Base-by-base conservation (phyloP, 2,329 filamentous ascomycete species). In the Calonectria multiphialidica region DNA sequence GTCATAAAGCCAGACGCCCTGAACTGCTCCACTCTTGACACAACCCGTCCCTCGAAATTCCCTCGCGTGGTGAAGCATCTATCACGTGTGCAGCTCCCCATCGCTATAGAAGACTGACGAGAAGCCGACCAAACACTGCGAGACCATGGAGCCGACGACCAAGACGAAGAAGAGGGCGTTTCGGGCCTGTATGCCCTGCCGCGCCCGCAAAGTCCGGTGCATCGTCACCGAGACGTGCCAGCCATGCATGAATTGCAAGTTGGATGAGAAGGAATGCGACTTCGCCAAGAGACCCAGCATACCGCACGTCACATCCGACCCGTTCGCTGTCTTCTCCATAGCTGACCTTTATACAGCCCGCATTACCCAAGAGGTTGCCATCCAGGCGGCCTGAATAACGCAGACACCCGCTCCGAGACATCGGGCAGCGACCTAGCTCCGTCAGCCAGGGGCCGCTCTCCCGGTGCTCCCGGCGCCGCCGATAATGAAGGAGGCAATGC, bases 221-320 rank as follows among this genome's bases (percentile, higher is more conserved):
- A 79, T 79, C 28, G 75, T 79, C n/a, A 76, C 75, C 18, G 69
- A 68, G 35, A 65, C 75, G 1, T 62, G 72, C 16, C 65, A 66
- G 18, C 77, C 77, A 10, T 79, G 77, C 70, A 74, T 79, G 75
- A 79, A 79, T 21, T 79, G 77, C 59, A 75, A 74, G 57, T 70
- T 78, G 15, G 76, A 76, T 44, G 76, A 73, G n/a, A 79, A 79
- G 33, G 70, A 75, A 5, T 79, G 77, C 55, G 75, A 76, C 0
- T 79, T 76, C 30, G 77, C 74, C 50, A 73, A 66, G 25, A 53
- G 74, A 6, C 71, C 75, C 55, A 75, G 76, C 2, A 73, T 74
- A 45, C 66, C 68, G 77, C 69, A 23, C 53, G 75, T 23, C 4
- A 30, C 13, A 37, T 15, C 21, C 37, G 1, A 9, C 18, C n/a